Evolutionary conservation across 163 green algal genomes (phyloP).

Genomic region (Chlorella variabilis): DNA sequence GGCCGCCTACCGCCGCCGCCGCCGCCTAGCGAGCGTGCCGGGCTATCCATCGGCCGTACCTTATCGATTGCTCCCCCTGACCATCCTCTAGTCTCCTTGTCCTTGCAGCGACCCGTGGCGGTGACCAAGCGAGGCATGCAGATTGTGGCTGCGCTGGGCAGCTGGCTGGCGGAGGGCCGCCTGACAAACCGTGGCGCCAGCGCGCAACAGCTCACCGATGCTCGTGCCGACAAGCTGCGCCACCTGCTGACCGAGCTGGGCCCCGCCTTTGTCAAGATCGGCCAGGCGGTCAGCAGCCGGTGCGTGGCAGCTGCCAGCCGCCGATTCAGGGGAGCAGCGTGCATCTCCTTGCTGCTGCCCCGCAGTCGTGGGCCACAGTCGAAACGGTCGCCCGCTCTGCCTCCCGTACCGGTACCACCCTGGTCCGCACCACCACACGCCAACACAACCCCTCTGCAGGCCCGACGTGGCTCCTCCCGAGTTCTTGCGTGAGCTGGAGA

Average conservation of each 20-base stretch:
- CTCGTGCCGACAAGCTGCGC: slow-evolving; percentile 66
- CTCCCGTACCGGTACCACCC: no score
- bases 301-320: slow-evolving; percentile 1
- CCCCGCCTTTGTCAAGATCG: slow-evolving; percentile 81
- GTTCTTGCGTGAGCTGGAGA: slow-evolving; percentile 87
- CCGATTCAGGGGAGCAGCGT: no score
- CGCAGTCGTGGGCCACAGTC: no score
- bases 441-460: no score
- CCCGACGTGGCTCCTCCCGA: slow-evolving; percentile 83
- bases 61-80: no score
- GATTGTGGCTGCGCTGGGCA: slow-evolving; percentile 35
- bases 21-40: no score
- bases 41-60: no score
- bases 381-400: no score
- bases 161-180: slow-evolving; percentile 28
- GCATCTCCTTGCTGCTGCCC: no score
- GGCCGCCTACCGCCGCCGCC: no score
- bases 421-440: no score
- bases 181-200: slow-evolving; percentile 4
- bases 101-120: slow-evolving; percentile 43
- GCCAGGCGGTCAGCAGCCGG: slow-evolving; percentile 53
- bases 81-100: no score
- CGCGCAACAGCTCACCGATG: slow-evolving; percentile 19
- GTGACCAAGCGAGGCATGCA: slow-evolving; percentile 49
- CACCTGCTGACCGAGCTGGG: slow-evolving; percentile 80